Evolutionary conservation across 176 grass and related monocot genomes (phyloP).

Genomic region (Secale cereale): DNA sequence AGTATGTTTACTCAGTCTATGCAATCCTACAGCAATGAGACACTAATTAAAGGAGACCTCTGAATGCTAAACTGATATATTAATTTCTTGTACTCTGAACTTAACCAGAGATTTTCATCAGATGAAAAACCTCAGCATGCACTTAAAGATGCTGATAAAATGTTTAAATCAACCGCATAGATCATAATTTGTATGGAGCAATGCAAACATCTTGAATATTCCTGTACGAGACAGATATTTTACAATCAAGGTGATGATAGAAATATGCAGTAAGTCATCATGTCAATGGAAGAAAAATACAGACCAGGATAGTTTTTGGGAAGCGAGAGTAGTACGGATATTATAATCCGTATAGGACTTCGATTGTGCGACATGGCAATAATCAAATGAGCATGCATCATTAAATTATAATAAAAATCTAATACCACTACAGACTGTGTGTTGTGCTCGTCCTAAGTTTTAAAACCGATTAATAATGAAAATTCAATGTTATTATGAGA

Average conservation of each 20-base stretch:
- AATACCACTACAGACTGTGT: too few species aligned
- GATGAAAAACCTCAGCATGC: background rate
- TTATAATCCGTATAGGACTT: too few species aligned
- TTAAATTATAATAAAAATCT: too few species aligned
- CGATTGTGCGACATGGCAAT: too few species aligned
- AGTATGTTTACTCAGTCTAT: background rate
- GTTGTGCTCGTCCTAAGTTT: background rate
- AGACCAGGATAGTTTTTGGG: too few species aligned
- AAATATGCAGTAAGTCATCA: too few species aligned
- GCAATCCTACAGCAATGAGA: background rate
- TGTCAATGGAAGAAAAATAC: too few species aligned
- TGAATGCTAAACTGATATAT: background rate
- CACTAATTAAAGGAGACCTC: background rate
- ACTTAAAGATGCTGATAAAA: background rate
- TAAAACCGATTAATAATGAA: background rate
- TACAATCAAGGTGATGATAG: too few species aligned
- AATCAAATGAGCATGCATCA: too few species aligned
- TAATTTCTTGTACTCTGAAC: background rate
- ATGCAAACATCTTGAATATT: too few species aligned
- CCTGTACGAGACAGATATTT: too few species aligned
- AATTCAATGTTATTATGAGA: background rate
- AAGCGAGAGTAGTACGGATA: too few species aligned
- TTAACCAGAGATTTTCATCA: background rate
- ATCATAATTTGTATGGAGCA: background rate
- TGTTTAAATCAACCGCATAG: background rate